phyloP scores from a whole-genome alignment of 2,329 filamentous ascomycete genomes.

The Neonectria ditissima region DNA sequence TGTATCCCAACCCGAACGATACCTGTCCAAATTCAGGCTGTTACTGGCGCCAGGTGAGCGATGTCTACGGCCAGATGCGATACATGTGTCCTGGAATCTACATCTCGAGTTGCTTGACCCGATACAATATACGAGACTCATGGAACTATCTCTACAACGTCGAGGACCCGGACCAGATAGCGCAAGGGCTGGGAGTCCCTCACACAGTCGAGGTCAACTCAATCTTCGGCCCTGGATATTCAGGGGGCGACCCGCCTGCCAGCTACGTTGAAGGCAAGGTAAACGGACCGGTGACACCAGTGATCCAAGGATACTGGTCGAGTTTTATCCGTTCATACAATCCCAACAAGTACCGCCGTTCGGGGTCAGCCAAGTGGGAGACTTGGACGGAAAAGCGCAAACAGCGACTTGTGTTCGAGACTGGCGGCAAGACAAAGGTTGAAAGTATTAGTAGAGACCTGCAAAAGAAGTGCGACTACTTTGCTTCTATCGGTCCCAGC shows the following conservation, averaged over 20 bases:
- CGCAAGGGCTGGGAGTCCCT: constrained; percentile 69
- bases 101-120: constrained; percentile 45
- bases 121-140: constrained; percentile 52
- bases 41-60: constrained; percentile 53
- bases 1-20: constrained; percentile 52
- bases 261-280: constrained; percentile 65
- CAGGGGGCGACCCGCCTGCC: constrained; percentile 58
- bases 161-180: constrained; percentile 65
- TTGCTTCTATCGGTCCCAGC: constrained; percentile 30
- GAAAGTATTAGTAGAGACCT: constrained; percentile 47
- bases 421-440: constrained; percentile 54
- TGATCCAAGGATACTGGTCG: constrained; percentile 79
- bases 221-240: constrained; percentile 74
- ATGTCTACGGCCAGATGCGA: constrained; percentile 51
- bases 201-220: constrained; percentile 76
- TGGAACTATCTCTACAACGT: constrained; percentile 81
- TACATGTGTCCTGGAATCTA: constrained; percentile 52
- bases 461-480: constrained; percentile 43
- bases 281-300: constrained; percentile 68
- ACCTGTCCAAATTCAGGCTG: constrained; percentile 49
- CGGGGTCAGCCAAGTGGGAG: constrained; percentile 54
- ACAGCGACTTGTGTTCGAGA: constrained; percentile 55
- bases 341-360: constrained; percentile 65
- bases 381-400: constrained; percentile 49
- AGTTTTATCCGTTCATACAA: constrained; percentile 76